These are phyloP conservation scores for Pezicula neosporulosa DNA, from an alignment of 2,329 filamentous ascomycete genomes.

Conservation along the genomic window DNA sequence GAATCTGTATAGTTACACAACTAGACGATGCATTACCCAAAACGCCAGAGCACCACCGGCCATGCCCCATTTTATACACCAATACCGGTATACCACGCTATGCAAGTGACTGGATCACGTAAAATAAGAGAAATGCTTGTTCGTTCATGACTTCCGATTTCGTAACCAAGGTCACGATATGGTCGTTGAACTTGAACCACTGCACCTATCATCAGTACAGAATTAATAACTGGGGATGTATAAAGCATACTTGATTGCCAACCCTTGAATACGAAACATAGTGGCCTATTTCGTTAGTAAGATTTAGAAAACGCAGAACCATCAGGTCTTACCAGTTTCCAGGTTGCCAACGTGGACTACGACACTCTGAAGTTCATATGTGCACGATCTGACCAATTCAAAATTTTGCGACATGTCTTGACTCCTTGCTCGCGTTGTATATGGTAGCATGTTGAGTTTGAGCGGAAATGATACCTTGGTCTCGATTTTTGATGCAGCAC, in stretches of 20 bases:
- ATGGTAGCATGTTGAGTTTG: constrained; percentile 85
- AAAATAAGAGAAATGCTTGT: constrained; percentile 89
- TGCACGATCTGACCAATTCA: constrained; percentile 61
- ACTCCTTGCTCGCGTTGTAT: constrained; percentile 65
- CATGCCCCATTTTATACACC: background rate
- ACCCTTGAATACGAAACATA: constrained; percentile 88
- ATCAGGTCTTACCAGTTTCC: constrained; percentile 59
- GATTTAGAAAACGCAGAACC: background rate
- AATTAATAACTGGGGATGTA: background rate
- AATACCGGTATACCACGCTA: constrained; percentile 23
- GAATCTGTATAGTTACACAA: background rate
- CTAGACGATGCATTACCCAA: background rate
- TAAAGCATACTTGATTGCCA: constrained; percentile 58
- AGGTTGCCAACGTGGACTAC: constrained; percentile 93
- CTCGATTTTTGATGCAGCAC: constrained; percentile 81
- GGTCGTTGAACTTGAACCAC: constrained; percentile 97
- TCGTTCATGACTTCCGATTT: constrained; percentile 82
- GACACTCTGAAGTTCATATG: constrained; percentile 85
- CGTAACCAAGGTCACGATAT: constrained; percentile 80
- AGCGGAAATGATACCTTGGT: constrained; percentile 83
- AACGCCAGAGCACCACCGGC: background rate
- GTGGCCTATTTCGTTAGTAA: constrained; percentile 50
- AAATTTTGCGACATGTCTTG: constrained; percentile 46
- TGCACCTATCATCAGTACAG: constrained; percentile 32
- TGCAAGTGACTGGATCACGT: constrained; percentile 63